Base-by-base conservation (phyloP, 108 stramenopile genomes). In the Nitzschia inconspicua region DNA sequence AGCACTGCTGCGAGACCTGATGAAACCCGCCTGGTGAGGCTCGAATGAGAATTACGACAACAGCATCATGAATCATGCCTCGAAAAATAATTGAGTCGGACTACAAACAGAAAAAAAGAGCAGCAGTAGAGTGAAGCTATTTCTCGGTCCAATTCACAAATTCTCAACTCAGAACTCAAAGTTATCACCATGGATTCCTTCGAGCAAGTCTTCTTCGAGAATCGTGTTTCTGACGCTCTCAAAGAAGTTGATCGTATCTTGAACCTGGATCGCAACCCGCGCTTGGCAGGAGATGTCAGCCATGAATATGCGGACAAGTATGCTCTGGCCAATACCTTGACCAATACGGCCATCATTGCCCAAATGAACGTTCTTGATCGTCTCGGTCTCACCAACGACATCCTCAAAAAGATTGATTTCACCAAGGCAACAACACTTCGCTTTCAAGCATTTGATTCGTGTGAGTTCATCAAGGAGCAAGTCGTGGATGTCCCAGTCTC, bases 241-340 rank as follows among this genome's bases (percentile, higher is more conserved):
- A 28, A 52, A 9, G 44, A 39, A 4, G 73, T 82, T 11, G 10
- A 72, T 24, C 52, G 46, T 18, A 74, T 82, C 31, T 41, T 82
- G 36, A 73, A 77, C 24, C 43, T 51, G 31, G 46, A 67, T 32
- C 68, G 76, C 5, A 53, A 66, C 49, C 72, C 72, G 4, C 73
- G 59, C 16, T 50, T 68, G 25, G 73, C 76, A 4, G 60, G 65
- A 27, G 76, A 77, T 25, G 64, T 65, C 11, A 68, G 87, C 27
- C 87, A 93, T 60, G 61, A 58, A 2, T 93, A 89, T 49, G 72
- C 61, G 13, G 81, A 82, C 61, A 93, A 93, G 70, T 93, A 73
- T 65, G 72, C 42, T 4, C 47, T 93, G 29, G 88, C 83, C 18
- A 64, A 89, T 42, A 39, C 59, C 26, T 40, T 79, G 29, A 75